Percentiles rank a stretch among this genome's conserved stretches.
Conservation (phyloP, 169 alveolate species). For the Amoebophrya sp. region DNA sequence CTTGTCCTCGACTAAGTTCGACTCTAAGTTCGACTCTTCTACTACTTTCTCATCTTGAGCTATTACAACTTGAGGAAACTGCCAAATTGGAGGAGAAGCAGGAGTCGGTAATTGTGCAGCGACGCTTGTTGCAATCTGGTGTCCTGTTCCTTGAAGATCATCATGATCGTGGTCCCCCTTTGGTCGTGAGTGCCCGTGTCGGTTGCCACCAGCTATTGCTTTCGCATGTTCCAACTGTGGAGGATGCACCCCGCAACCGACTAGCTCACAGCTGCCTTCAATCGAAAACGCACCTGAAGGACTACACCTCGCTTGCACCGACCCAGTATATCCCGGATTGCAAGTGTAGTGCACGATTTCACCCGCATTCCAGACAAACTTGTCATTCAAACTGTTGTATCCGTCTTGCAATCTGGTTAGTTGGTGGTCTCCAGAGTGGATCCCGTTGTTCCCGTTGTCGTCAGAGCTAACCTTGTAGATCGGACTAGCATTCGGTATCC, state of each 20-base stretch:
- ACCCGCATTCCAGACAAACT: background rate
- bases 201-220: too few species aligned
- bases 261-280: background rate
- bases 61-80: too few species aligned
- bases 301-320: background rate
- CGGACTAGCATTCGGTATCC: slow-evolving; percentile 6
- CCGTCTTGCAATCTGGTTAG: background rate
- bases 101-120: too few species aligned
- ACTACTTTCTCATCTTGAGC: too few species aligned
- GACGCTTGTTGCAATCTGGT: too few species aligned
- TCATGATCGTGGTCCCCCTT: too few species aligned
- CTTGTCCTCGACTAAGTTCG: too few species aligned
- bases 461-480: background rate
- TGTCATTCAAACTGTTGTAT: background rate
- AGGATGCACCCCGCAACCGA: slow-evolving; percentile 5
- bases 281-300: background rate
- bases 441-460: background rate
- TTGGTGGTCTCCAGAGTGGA: too few species aligned
- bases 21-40: too few species aligned
- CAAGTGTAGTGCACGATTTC: slow-evolving; percentile 1
- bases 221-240: background rate
- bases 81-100: too few species aligned
- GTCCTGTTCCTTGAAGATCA: too few species aligned
- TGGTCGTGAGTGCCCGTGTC: too few species aligned
- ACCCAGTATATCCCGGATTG: background rate